Percentiles rank a stretch among this genome's conserved stretches.
Evolutionary conservation across 2,329 filamentous ascomycete species (phyloP).

Genomic region (Rachicladosporium sp.): DNA sequence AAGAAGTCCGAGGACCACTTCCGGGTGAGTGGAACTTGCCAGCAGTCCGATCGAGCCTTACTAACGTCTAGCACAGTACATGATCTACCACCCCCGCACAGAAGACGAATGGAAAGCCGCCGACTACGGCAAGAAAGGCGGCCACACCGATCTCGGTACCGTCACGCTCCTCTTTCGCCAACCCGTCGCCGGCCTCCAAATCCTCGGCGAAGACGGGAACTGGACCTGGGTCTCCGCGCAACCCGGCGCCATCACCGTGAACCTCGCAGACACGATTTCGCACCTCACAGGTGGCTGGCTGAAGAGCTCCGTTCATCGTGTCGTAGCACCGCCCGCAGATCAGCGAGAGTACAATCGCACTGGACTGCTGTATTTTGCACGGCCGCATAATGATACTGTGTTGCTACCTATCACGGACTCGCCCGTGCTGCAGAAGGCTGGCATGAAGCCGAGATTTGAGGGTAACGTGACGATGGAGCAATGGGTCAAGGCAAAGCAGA

Average conservation of each 20-base stretch:
- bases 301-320: slow-evolving; percentile 38
- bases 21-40: slow-evolving; percentile 37
- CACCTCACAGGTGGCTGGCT: slow-evolving; percentile 30
- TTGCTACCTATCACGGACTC: slow-evolving; percentile 28
- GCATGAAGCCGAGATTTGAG: slow-evolving; percentile 17
- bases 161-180: slow-evolving; percentile 23
- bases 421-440: slow-evolving; percentile 22
- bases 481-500: slow-evolving; percentile 27
- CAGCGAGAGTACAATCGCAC: slow-evolving; percentile 33
- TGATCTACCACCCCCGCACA: slow-evolving; percentile 15
- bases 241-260: slow-evolving; percentile 29
- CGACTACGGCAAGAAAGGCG: slow-evolving; percentile 12
- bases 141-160: slow-evolving; percentile 30
- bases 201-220: slow-evolving; percentile 17
- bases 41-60: slow-evolving; percentile 18
- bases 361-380: slow-evolving; percentile 32
- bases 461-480: slow-evolving; percentile 33
- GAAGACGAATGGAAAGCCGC: slow-evolving; percentile 9
- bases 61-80: slow-evolving; percentile 34
- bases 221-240: slow-evolving; percentile 31
- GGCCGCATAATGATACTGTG: slow-evolving; percentile 25
- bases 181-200: slow-evolving; percentile 1
- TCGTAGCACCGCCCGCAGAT: slow-evolving; percentile 36
- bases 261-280: slow-evolving; percentile 28
- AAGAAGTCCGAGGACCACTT: slow-evolving; percentile 49